These are phyloP conservation scores for Platanthera zijinensis DNA, from an alignment of 106 monocot species.

Conservation along the genomic window DNA sequence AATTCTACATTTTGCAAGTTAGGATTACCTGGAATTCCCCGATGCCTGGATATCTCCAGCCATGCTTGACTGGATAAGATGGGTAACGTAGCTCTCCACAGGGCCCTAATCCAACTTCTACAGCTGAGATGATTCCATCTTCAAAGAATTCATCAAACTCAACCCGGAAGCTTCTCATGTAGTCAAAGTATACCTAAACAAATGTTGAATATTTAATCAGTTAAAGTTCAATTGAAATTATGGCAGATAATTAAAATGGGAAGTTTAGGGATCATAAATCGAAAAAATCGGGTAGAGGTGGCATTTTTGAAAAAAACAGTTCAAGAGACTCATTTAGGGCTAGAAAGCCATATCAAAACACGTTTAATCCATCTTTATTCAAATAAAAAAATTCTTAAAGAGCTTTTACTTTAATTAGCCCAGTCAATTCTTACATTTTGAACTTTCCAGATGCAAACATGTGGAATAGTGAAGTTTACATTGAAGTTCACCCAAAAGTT, in stretches of 20 bases:
- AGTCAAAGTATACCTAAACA: constrained; percentile 90
- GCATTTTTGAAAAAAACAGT: background rate
- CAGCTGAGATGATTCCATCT: constrained; percentile 74
- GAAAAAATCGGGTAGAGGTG: background rate
- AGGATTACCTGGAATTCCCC: constrained; percentile 88
- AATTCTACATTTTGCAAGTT: background rate
- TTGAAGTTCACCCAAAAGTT: background rate
- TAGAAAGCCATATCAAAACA: background rate
- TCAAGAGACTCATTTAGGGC: background rate
- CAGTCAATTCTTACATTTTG: background rate
- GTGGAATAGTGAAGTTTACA: background rate
- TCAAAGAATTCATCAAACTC: constrained; percentile 85
- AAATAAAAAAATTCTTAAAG: background rate
- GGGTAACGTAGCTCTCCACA: constrained; percentile 95
- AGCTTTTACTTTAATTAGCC: background rate
- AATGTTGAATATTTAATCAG: constrained; percentile 2
- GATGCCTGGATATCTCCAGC: constrained; percentile 95
- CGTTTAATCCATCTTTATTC: background rate
- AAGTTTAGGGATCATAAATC: background rate
- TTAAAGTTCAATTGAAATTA: background rate
- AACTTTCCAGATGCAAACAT: background rate
- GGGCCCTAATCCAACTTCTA: constrained; percentile 90
- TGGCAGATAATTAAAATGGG: background rate
- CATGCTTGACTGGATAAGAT: constrained; percentile 81
- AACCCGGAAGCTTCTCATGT: constrained; percentile 91